Conservation (phyloP, 805 yeast genomes). For the Sugiyamaella lignohabitans region DNA sequence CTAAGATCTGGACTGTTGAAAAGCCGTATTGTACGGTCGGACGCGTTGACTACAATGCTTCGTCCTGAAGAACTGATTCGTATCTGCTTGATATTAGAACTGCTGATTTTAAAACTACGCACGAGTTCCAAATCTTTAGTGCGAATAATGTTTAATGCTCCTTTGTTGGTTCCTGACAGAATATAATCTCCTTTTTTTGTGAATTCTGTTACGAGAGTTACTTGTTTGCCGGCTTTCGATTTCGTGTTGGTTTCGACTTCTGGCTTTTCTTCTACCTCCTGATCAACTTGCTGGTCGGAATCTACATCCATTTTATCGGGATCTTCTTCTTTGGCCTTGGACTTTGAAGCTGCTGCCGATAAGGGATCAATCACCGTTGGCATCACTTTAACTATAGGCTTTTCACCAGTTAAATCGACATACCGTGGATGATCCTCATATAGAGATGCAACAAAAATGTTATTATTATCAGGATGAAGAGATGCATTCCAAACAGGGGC, state of each 20-base stretch:
- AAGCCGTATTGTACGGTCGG: constrained; percentile 31
- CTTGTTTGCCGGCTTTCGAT: constrained; percentile 25
- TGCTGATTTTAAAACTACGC: constrained; percentile 51
- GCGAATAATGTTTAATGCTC: constrained; percentile 52
- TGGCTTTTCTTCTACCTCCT: too few species aligned
- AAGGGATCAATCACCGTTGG: constrained; percentile 8
- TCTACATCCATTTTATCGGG: too few species aligned
- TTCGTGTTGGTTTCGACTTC: not conserved
- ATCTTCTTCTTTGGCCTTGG: constrained; percentile 21
- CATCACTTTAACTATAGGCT: constrained; percentile 3
- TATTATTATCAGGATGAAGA: constrained; percentile 44
- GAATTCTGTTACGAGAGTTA: constrained; percentile 47
- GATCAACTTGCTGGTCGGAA: not conserved
- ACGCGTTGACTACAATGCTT: constrained; percentile 27
- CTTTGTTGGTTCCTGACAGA: constrained; percentile 74
- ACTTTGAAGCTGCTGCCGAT: too few species aligned
- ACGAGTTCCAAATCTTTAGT: constrained; percentile 31
- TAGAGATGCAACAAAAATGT: constrained; percentile 54
- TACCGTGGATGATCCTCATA: constrained; percentile 55
- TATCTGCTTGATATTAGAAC: constrained; percentile 66
- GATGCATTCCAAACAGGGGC: constrained; percentile 70
- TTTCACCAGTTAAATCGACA: constrained; percentile 36
- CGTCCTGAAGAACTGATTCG: constrained; percentile 61
- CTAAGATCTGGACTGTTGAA: constrained; percentile 25
- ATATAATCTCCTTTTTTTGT: constrained; percentile 50